Base-by-base conservation (phyloP, 768 basidiomycete species). In the Strobilomyces dryophilus region DNA sequence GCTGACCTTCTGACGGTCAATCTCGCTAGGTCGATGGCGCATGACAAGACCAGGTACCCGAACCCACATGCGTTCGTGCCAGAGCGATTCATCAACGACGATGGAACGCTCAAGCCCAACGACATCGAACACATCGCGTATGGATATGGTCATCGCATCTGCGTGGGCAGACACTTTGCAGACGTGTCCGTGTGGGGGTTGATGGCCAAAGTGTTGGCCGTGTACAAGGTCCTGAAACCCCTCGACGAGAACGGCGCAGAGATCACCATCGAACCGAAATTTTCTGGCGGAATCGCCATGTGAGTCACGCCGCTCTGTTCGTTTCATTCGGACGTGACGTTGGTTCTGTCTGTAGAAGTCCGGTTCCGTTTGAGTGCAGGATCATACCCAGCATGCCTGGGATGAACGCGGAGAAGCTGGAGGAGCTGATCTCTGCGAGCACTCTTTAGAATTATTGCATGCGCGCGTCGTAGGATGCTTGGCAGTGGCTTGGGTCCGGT, bases 61-160 rank as follows among this genome's bases (percentile, higher is more conserved):
- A 61, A 70, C 5, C 66, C 74, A 5, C 57, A 73, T 17, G 44
- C 52, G 12, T 76, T 76, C 63, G 51, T 54, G 26, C 74, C 75
- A 0, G 74, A 76, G 29, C 65, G 73, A 17, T 76, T 75, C 55
- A 46, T 76, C 8, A 66, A 74, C 40, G 35, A 47, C 0, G 63
- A 64, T 1, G 63, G 62, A 12, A 51, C 57, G 0, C 52, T 66
- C 8, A 65, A 53, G 31, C 39, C 45, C 1, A 47, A 54, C 8
- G 43, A 47, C 7, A 24, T 41, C 4, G 47, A 51, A 10, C 40
- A 53, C 18, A 26, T 66, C 18, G 46, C 21, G 3, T 68, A 51
- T 26, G 66, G 66, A 24, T 69, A 61, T 32, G 66, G 66, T 34
- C 55, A 67, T 7, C 57, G 62, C 17, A 53, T 60, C 7, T 68